Evolutionary conservation across 164 flowering plant species (phyloP).

Genomic region (Tetracentron sinense): DNA sequence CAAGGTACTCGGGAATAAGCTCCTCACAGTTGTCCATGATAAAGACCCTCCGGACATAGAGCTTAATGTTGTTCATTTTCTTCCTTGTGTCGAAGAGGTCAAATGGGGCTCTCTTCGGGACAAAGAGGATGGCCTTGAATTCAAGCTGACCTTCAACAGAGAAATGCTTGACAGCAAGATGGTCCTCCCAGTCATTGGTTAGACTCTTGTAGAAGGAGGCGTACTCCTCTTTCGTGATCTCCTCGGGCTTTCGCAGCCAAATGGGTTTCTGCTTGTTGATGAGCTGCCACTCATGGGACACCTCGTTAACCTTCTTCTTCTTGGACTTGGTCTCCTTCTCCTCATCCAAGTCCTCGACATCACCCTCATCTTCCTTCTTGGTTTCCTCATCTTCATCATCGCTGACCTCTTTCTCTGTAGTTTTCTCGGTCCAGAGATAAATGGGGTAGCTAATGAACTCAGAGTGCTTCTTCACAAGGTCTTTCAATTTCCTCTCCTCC

Average conservation of each 20-base stretch:
- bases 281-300: conserved; percentile 66
- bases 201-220: conserved; percentile 75
- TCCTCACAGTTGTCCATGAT: conserved; percentile 82
- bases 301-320: conserved; percentile 79
- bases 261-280: conserved; percentile 78
- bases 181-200: conserved; percentile 75
- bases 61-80: conserved; percentile 79
- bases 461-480: conserved; percentile 70
- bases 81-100: conserved; percentile 66
- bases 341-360: conserved; percentile 57
- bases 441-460: conserved; percentile 74
- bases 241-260: conserved; percentile 75
- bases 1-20: conserved; percentile 67
- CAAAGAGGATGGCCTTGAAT: conserved; percentile 68
- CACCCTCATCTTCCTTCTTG: conserved; percentile 65
- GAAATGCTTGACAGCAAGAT: conserved; percentile 68
- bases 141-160: conserved; percentile 76
- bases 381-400: conserved; percentile 64
- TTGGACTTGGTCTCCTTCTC: conserved; percentile 44
- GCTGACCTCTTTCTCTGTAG: conserved; percentile 59
- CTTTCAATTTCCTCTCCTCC: conserved; percentile 68
- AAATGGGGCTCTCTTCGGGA: conserved; percentile 64
- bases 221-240: conserved; percentile 67
- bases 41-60: conserved; percentile 68
- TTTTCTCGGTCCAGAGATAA: conserved; percentile 62